Conservation (phyloP, 352 stramenopile genomes). For the Aphanomyces cochlioides region DNA sequence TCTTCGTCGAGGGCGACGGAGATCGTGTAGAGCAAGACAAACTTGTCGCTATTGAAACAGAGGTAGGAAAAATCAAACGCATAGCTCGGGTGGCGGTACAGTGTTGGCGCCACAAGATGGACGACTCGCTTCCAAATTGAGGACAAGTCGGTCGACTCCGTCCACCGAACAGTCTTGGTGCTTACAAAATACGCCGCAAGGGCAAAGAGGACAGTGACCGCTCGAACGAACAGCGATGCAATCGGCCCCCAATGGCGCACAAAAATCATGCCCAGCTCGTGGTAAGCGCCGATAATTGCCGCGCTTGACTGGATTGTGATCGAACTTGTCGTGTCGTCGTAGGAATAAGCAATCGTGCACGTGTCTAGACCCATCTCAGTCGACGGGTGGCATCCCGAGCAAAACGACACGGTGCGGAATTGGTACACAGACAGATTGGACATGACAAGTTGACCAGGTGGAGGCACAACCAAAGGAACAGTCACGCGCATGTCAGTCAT, state of each 20-base stretch:
- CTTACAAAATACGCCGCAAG: slow-evolving; percentile 3
- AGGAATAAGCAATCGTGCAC: slow-evolving; percentile 11
- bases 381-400: slow-evolving; percentile 6
- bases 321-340: slow-evolving; percentile 15
- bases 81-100: slow-evolving; percentile 7
- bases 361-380: slow-evolving; percentile 20
- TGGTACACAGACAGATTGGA: background rate
- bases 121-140: background rate
- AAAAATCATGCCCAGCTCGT: slow-evolving; percentile 13
- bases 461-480: background rate
- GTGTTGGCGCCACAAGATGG: background rate
- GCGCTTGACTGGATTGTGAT: background rate
- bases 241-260: background rate
- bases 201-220: background rate
- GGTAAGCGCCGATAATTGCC: background rate
- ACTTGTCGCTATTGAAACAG: slow-evolving; percentile 28
- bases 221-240: background rate
- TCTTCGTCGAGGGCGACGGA: slow-evolving; percentile 5
- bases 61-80: slow-evolving; percentile 18
- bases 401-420: slow-evolving; percentile 1
- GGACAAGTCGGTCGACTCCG: background rate
- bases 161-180: slow-evolving; percentile 16
- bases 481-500: slow-evolving; percentile 16
- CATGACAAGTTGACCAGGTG: background rate
- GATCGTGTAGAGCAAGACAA: slow-evolving; percentile 25